These are phyloP conservation scores for Noccaea caerulescens DNA, from an alignment of 345 rosid genomes.

Conservation along the genomic window DNA sequence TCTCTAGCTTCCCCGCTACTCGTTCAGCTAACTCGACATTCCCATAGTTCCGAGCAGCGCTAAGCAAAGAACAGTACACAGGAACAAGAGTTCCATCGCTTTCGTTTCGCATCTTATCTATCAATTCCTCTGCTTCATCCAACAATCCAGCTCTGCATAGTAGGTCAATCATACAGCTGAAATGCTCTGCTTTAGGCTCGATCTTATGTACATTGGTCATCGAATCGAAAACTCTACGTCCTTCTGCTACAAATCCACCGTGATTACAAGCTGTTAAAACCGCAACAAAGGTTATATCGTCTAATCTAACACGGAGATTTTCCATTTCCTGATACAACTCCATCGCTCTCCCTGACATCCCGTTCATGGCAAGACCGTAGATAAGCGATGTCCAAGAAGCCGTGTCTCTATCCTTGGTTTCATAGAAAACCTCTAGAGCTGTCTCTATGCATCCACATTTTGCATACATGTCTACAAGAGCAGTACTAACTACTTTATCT, in stretches of 20 bases:
- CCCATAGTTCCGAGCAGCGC: slow-evolving; percentile 69
- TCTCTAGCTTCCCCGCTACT: slow-evolving; percentile 52
- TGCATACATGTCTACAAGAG: slow-evolving; percentile 80
- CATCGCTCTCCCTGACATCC: slow-evolving; percentile 59
- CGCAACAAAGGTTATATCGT: slow-evolving; percentile 68
- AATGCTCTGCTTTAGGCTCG: slow-evolving; percentile 68
- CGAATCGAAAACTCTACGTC: slow-evolving; percentile 55
- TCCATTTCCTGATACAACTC: slow-evolving; percentile 65
- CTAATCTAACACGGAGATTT: slow-evolving; percentile 51
- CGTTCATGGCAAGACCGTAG: slow-evolving; percentile 73
- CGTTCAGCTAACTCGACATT: slow-evolving; percentile 67
- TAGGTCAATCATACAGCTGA: slow-evolving; percentile 68
- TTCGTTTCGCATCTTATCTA: slow-evolving; percentile 44
- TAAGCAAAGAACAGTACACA: slow-evolving; percentile 69
- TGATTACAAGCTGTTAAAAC: slow-evolving; percentile 84
- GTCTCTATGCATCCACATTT: slow-evolving; percentile 70
- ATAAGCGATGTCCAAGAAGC: slow-evolving; percentile 81
- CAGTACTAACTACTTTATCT: slow-evolving; percentile 67
- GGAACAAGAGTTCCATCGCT: slow-evolving; percentile 49
- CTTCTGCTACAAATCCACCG: slow-evolving; percentile 77
- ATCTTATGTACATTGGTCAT: slow-evolving; percentile 55
- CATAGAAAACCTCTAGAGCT: slow-evolving; percentile 60
- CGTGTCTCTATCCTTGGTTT: slow-evolving; percentile 54
- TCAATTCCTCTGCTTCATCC: slow-evolving; percentile 68
- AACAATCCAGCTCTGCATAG: slow-evolving; percentile 74